A percentile compares a stretch with the other conserved stretches of the same genome.
Evolutionary conservation across 1,284 basidiomycete genomes (phyloP).

Genomic region (Macrocystidia cucumis): DNA sequence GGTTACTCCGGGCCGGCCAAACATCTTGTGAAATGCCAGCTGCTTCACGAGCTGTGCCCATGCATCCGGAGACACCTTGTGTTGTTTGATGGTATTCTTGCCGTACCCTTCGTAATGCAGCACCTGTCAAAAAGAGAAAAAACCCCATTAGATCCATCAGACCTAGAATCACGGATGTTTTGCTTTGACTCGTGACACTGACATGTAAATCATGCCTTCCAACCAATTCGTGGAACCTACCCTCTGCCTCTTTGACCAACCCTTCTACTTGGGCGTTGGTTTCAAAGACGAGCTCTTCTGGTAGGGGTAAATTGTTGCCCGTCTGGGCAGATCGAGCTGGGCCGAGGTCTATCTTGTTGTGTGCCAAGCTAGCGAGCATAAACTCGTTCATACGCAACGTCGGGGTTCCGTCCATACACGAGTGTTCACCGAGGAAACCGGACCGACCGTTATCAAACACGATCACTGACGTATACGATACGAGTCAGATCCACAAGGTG

Average conservation of each 20-base stretch:
- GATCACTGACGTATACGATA: conserved; percentile 48
- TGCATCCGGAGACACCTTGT: conserved; percentile 88
- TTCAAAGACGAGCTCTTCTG: conserved; percentile 69
- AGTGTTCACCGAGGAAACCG: conserved; percentile 88
- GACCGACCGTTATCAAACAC: conserved; percentile 92
- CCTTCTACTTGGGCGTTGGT: conserved; percentile 52
- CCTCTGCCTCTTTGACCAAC: conserved; percentile 49
- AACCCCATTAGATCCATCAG: conserved; percentile 3
- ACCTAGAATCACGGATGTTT: conserved; percentile 1
- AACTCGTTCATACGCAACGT: conserved; percentile 96
- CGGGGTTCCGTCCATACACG: conserved; percentile 95
- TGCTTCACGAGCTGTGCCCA: conserved; percentile 96
- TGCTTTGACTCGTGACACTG: conserved; percentile 13
- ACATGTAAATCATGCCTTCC: conserved; percentile 78
- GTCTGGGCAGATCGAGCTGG: conserved; percentile 33
- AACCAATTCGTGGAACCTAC: conserved; percentile 75
- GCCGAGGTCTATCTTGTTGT: conserved; percentile 74
- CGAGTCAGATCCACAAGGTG: not conserved
- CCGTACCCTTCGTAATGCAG: conserved; percentile 92
- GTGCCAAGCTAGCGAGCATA: conserved; percentile 71
- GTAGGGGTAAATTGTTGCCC: conserved; percentile 41
- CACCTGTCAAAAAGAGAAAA: conserved; percentile 31
- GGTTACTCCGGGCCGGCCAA: conserved; percentile 71
- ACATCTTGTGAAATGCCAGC: conserved; percentile 89
- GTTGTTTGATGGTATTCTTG: conserved; percentile 83